These are phyloP conservation scores for Taxawa tesnikishii DNA, from an alignment of 2,329 filamentous ascomycete genomes.

Conservation along the genomic window DNA sequence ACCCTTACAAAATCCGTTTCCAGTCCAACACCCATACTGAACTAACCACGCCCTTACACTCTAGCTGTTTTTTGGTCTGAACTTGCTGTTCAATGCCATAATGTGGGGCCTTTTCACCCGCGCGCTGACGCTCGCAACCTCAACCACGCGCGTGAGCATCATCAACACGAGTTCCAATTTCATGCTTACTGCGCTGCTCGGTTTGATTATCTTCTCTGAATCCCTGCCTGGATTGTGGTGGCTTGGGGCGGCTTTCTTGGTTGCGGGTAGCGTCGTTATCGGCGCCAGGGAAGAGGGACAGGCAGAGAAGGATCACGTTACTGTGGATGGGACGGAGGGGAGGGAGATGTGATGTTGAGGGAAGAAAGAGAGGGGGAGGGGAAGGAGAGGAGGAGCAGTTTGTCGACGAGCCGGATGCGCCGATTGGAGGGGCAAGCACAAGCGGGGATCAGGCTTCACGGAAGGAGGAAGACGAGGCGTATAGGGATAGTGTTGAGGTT, in stretches of 20 bases:
- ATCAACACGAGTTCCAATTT: slow-evolving; percentile 78
- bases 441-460: background rate
- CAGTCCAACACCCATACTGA: too few species aligned
- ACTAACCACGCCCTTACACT: too few species aligned
- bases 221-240: slow-evolving; percentile 63
- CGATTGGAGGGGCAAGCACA: slow-evolving; percentile 4
- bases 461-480: too few species aligned
- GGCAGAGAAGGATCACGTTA: slow-evolving; percentile 14
- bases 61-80: slow-evolving; percentile 63
- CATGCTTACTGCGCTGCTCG: slow-evolving; percentile 62
- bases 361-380: slow-evolving; percentile 4
- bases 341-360: slow-evolving; percentile 9
- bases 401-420: slow-evolving; percentile 19
- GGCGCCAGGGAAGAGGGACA: slow-evolving; percentile 53
- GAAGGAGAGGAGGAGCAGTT: slow-evolving; percentile 5
- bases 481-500: background rate
- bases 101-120: slow-evolving; percentile 81
- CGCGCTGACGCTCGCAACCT: slow-evolving; percentile 60
- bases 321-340: slow-evolving; percentile 11
- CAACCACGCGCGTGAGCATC: slow-evolving; percentile 68
- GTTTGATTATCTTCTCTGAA: slow-evolving; percentile 59
- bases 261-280: slow-evolving; percentile 68
- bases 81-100: slow-evolving; percentile 62
- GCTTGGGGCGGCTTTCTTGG: slow-evolving; percentile 57
- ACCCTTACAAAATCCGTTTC: too few species aligned